Base-by-base conservation (phyloP, 2,329 filamentous ascomycete genomes). In the Sphaerulina vaccinii region DNA sequence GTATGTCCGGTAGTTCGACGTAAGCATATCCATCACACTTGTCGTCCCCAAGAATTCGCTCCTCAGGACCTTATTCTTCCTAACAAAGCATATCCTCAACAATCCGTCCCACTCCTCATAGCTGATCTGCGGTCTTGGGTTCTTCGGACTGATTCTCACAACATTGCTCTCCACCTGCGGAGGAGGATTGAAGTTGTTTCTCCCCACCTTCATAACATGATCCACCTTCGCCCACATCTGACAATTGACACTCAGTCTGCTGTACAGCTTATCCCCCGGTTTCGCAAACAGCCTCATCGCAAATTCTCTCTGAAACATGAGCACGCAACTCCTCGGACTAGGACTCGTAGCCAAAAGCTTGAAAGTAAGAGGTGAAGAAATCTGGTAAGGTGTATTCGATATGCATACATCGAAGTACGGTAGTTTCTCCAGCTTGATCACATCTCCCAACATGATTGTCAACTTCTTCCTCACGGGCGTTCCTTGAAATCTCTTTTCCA, bases 251-350 rank as follows among this genome's bases (percentile, higher is more conserved):
- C 83, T 88, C 21, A 97, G 78, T n/a, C 93, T 82, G 60, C 85
- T 90, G 76, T 96, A 97, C 7, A 97, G 82, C 47, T 90, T 82
- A 67, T 96, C 91, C 7, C 89, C 89, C 0, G 92, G 89, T 38
- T 86, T 85, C 11, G 93, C 93, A 51, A 95, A 92, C 29, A 97
- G 77, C 33, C 92, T 83, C 70, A 95, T 84, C 15, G 91, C 91
- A 65, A 96, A 96, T 73, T 97, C 92, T 66, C 90, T 84, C 75
- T 97, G 92, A 65, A 95, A 93, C 90, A 96, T 96, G 73, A 97
- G 89, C 59, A 97, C 83, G 62, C 87, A 91, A 54, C 83, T 84
- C 27, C 92, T 78, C 0, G 93, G 93, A 0, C 90, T 86, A 37
- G 90, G 90, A 3, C 83, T 84, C 58, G 92, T 84, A 22, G 88